phyloP scores from a whole-genome alignment of 495 filamentous ascomycete species.

The Lasiosphaeria miniovina region DNA sequence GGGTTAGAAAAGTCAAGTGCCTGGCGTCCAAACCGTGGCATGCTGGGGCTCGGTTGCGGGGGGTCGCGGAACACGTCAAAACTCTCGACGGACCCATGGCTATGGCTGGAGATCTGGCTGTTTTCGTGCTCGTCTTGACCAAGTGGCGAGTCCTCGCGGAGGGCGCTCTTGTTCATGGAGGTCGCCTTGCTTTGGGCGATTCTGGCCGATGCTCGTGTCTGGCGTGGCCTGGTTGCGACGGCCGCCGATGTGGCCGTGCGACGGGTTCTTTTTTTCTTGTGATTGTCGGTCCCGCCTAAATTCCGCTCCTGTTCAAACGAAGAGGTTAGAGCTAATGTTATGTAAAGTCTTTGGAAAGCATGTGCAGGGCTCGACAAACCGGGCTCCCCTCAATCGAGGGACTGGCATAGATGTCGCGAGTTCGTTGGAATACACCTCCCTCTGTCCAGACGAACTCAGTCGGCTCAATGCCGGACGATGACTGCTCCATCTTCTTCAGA shows the following conservation, averaged over 20 bases:
- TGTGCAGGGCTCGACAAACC: slow-evolving; percentile 30
- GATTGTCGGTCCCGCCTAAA: slow-evolving; percentile 17
- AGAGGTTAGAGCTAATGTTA: slow-evolving; percentile 4
- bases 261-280: slow-evolving; percentile 23
- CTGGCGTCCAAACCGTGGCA: not conserved
- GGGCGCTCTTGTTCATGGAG: slow-evolving; percentile 6
- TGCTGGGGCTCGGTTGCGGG: slow-evolving; percentile 29
- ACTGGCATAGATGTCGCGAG: slow-evolving; percentile 48
- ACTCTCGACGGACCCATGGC: slow-evolving; percentile 17
- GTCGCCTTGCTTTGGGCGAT: slow-evolving; percentile 15
- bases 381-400: slow-evolving; percentile 47
- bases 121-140: slow-evolving; percentile 13
- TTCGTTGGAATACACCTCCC: slow-evolving; percentile 52
- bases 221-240: slow-evolving; percentile 9
- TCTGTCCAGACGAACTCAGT: slow-evolving; percentile 66
- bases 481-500: slow-evolving; percentile 64
- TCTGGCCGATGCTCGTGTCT: slow-evolving; percentile 19
- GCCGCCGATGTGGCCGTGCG: slow-evolving; percentile 19
- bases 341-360: not conserved
- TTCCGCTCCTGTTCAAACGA: slow-evolving; percentile 21
- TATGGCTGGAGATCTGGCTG: slow-evolving; percentile 10
- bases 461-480: slow-evolving; percentile 65
- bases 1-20: slow-evolving; percentile 2
- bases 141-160: slow-evolving; percentile 1
- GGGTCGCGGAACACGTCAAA: slow-evolving; percentile 37